These are phyloP conservation scores for Penstemon barbatus DNA, from an alignment of 257 asterid genomes.

Conservation along the genomic window DNA sequence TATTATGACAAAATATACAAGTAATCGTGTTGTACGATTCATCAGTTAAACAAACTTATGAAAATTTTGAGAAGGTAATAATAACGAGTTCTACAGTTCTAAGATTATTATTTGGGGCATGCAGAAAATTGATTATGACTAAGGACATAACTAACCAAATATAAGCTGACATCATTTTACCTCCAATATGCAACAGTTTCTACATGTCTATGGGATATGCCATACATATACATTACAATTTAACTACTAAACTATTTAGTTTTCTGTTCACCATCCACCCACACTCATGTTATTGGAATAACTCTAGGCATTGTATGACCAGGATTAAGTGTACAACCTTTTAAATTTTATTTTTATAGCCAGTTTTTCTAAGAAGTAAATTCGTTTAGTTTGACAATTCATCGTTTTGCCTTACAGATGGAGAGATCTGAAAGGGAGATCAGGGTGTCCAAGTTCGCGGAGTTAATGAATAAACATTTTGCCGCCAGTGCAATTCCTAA, in stretches of 20 bases:
- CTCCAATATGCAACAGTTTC: neutral
- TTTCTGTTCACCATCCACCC: neutral
- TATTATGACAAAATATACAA: neutral
- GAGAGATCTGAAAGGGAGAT: conserved; percentile 65
- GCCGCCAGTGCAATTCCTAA: conserved; percentile 63
- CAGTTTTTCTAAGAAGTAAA: neutral
- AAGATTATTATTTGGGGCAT: neutral
- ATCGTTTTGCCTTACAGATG: conserved; percentile 41
- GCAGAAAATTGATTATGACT: neutral
- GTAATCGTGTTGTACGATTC: too few relatives aligned
- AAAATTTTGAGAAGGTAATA: too few relatives aligned
- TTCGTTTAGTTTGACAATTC: neutral
- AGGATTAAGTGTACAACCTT: conserved; percentile 15
- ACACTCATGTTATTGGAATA: conserved; percentile 18
- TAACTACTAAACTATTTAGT: neutral
- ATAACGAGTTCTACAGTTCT: neutral
- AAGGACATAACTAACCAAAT: too few relatives aligned
- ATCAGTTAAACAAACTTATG: too few relatives aligned
- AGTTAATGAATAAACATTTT: conserved; percentile 74
- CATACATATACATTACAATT: neutral
- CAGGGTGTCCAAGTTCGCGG: conserved; percentile 64
- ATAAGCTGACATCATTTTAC: neutral
- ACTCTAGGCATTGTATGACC: neutral
- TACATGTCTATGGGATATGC: neutral
- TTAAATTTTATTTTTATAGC: conserved; percentile 13